Conservation (phyloP, 2,329 filamentous ascomycete species). For the Macrophomina pseudophaseolina region DNA sequence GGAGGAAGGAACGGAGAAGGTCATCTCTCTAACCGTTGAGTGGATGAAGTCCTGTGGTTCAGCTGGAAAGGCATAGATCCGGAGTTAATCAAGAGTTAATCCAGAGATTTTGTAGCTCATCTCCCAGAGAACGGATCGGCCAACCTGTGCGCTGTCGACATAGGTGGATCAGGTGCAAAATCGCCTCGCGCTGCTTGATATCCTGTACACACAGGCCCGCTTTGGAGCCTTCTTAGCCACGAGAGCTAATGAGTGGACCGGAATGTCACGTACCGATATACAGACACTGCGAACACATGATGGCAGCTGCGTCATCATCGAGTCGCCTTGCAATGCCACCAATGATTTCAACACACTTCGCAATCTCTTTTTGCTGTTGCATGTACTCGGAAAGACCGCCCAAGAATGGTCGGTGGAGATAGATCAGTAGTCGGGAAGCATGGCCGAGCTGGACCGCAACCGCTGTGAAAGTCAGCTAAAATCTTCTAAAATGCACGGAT, state of each 20-base stretch:
- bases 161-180: slow-evolving; percentile 6
- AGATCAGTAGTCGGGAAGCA: slow-evolving; percentile 58
- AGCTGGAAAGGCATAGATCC: slow-evolving; percentile 48
- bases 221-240: neutral
- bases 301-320: slow-evolving; percentile 21
- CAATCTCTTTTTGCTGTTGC: slow-evolving; percentile 50
- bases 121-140: slow-evolving; percentile 8
- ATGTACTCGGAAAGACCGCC: slow-evolving; percentile 58
- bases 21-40: slow-evolving; percentile 50
- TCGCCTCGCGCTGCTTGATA: slow-evolving; percentile 1
- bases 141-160: slow-evolving; percentile 17
- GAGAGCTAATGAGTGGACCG: too few species aligned
- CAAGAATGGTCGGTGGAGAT: slow-evolving; percentile 58
- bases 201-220: slow-evolving; percentile 9
- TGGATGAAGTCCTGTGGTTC: slow-evolving; percentile 56
- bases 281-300: slow-evolving; percentile 27
- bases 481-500: neutral
- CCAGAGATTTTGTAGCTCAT: slow-evolving; percentile 18
- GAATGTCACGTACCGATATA: slow-evolving; percentile 14
- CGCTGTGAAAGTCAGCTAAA: slow-evolving; percentile 33
- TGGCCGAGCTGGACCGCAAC: slow-evolving; percentile 59
- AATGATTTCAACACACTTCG: slow-evolving; percentile 51
- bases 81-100: neutral
- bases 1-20: slow-evolving; percentile 51
- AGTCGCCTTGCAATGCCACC: slow-evolving; percentile 13